Evolutionary conservation across 495 filamentous ascomycete species (phyloP), one percentile per base, ranked within the genome.

Genomic region (Ramalina intermedia): DNA sequence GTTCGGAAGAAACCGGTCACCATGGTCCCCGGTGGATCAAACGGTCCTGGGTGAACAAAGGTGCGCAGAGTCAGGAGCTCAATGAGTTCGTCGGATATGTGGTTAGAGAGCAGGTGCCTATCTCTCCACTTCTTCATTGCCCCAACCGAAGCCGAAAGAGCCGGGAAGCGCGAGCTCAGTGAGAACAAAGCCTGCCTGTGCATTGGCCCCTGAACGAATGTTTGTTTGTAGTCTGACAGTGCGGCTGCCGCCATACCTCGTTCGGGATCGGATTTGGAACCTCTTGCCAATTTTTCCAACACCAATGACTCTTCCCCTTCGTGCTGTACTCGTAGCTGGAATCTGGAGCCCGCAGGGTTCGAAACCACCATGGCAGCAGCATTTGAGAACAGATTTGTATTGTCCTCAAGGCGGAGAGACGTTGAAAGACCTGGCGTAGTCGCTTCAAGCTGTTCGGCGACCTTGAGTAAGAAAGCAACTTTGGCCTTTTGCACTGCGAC

Each of bases 401-500:
- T 70, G 48, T 89, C 90, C 61, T 96, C 91, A 23, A 96, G 65
- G 1, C 91, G 90, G 37, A 96, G 59, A 39, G 76, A 75, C 29
- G 79, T 78, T 41, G 81, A 60, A 14, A 63, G 60, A 17, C 73
- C 70, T 38, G 76, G 69, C 9, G 45, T 59, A 41, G 58, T 53
- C 24, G 65, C 63, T 51, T 81, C 69, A 8, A 98, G 63, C 0
- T 84, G 73, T 43, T 78, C 79, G 23, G 78, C 80, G 43, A 96
- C 81, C 61, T 84, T 89, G 6, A 93, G 59, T 2, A 96, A 72
- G 59, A 98, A 93, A 0, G 90, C 93, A 20, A 90, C 73, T 64
- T 98, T 98, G 11, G 89, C 90, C 61, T 85, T 76, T 61, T 96
- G 91, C 40, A 98, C 90, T 3, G 91, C 89, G 9, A 71, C 71